These are phyloP conservation scores for Myriangium duriaei DNA, from an alignment of 2,329 filamentous ascomycete species.

Conservation along the genomic window DNA sequence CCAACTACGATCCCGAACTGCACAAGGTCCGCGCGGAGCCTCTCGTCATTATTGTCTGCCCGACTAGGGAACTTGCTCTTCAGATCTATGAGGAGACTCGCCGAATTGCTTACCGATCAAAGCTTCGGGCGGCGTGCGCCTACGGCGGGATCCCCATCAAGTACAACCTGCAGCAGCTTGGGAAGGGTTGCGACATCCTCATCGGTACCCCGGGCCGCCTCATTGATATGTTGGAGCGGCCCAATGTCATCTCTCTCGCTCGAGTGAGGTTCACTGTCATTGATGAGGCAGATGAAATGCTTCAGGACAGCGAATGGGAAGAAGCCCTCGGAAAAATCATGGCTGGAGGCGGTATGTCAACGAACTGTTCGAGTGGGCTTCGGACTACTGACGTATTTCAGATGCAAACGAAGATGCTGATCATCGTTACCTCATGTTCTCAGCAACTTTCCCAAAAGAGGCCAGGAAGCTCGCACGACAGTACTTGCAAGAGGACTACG, in stretches of 20 bases:
- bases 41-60: slow-evolving; percentile 71
- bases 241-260: slow-evolving; percentile 54
- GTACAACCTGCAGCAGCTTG: slow-evolving; percentile 60
- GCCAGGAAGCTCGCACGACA: slow-evolving; percentile 65
- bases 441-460: slow-evolving; percentile 78
- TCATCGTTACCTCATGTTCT: slow-evolving; percentile 70
- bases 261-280: slow-evolving; percentile 69
- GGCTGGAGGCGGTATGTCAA: slow-evolving; percentile 62
- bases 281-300: slow-evolving; percentile 91
- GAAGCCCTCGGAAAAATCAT: slow-evolving; percentile 65
- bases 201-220: slow-evolving; percentile 82
- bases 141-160: slow-evolving; percentile 72
- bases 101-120: slow-evolving; percentile 85
- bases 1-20: slow-evolving; percentile 38
- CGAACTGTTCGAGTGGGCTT: background rate
- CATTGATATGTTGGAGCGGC: slow-evolving; percentile 66
- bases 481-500: slow-evolving; percentile 59
- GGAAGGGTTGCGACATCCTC: slow-evolving; percentile 77
- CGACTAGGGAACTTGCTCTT: slow-evolving; percentile 78
- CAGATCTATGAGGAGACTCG: slow-evolving; percentile 94
- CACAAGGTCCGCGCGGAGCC: slow-evolving; percentile 64
- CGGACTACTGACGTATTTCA: slow-evolving; percentile 15
- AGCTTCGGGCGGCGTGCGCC: slow-evolving; percentile 79
- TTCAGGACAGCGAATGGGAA: slow-evolving; percentile 62
- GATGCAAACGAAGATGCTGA: slow-evolving; percentile 66